Conservation (phyloP, 2,329 filamentous ascomycete species). For the Didymella exigua region DNA sequence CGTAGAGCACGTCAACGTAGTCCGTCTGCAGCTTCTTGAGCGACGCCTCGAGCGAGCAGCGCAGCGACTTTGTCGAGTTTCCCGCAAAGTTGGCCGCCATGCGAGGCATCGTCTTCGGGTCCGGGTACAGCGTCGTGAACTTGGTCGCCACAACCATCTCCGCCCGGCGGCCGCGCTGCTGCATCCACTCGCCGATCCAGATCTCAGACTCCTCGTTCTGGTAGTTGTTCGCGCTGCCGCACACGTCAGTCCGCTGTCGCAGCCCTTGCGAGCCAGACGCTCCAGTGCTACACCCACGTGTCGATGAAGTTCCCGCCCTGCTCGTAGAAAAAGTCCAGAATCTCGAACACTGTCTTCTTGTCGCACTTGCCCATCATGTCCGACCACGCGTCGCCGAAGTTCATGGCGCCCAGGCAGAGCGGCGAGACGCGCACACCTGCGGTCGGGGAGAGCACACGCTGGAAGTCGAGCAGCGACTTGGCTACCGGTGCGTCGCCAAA, state of each 20-base stretch:
- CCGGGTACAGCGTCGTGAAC: slow-evolving; percentile 49
- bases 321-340: slow-evolving; percentile 56
- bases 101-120: slow-evolving; percentile 33
- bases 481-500: slow-evolving; percentile 36
- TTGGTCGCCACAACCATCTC: slow-evolving; percentile 63
- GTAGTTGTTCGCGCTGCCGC: slow-evolving; percentile 53
- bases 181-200: slow-evolving; percentile 60
- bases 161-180: slow-evolving; percentile 51
- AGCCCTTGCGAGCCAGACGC: background rate
- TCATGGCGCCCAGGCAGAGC: slow-evolving; percentile 61
- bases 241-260: background rate
- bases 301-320: slow-evolving; percentile 61
- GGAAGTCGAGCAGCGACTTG: slow-evolving; percentile 55
- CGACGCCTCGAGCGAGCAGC: slow-evolving; percentile 46
- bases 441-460: slow-evolving; percentile 58
- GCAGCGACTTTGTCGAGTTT: slow-evolving; percentile 48
- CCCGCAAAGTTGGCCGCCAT: slow-evolving; percentile 51
- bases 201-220: slow-evolving; percentile 56
- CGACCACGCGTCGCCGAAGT: slow-evolving; percentile 59
- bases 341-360: slow-evolving; percentile 53
- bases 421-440: slow-evolving; percentile 60
- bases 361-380: slow-evolving; percentile 50
- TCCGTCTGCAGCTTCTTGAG: slow-evolving; percentile 51
- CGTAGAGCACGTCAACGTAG: slow-evolving; percentile 50
- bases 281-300: slow-evolving; percentile 44